phyloP scores from a whole-genome alignment of 192 early-diverging fungal species.

The Gigaspora rosea region DNA sequence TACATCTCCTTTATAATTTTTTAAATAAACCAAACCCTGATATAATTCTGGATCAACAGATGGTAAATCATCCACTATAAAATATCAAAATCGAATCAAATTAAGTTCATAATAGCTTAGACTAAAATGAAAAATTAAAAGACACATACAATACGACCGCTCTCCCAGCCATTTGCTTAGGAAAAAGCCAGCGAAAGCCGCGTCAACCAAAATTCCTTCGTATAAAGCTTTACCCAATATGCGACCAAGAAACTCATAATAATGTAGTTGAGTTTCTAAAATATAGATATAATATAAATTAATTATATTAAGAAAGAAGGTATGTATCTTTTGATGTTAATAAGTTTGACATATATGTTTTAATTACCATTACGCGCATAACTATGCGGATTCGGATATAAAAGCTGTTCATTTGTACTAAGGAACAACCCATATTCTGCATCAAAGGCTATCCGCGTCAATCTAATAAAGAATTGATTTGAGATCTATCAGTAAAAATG shows the following conservation, averaged over 20 bases:
- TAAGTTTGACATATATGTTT: background rate
- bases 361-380: constrained; percentile 49
- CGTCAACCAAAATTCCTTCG: constrained; percentile 83
- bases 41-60: constrained; percentile 81
- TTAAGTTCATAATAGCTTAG: constrained; percentile 2
- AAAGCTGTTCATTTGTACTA: constrained; percentile 61
- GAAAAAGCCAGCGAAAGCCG: constrained; percentile 83
- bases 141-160: constrained; percentile 61
- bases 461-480: constrained; percentile 38
- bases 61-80: constrained; percentile 74
- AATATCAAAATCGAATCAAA: constrained; percentile 1
- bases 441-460: constrained; percentile 76
- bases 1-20: constrained; percentile 71
- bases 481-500: background rate
- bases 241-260: constrained; percentile 76
- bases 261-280: constrained; percentile 51
- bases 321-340: background rate
- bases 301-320: background rate
- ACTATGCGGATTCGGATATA: constrained; percentile 73
- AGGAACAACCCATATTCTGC: constrained; percentile 68
- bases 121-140: constrained; percentile 26
- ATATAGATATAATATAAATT: background rate
- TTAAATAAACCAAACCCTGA: constrained; percentile 69
- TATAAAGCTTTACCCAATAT: constrained; percentile 86
- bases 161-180: constrained; percentile 71